Conservation (phyloP, 1,139 yeast species). For the Suhomyces taliae region DNA sequence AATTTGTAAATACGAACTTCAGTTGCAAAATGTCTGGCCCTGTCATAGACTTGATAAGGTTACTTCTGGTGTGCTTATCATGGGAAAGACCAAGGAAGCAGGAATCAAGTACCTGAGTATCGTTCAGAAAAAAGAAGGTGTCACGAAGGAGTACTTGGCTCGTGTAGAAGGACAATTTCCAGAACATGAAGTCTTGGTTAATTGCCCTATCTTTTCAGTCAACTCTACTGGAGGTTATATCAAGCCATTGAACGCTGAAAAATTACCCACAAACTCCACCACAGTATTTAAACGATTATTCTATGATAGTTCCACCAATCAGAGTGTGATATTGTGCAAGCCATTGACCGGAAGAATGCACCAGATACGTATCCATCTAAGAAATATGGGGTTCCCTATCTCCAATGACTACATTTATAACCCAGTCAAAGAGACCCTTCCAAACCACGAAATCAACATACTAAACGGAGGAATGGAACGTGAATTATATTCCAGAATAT, state of each 20-base stretch:
- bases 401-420: constrained; percentile 65
- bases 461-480: constrained; percentile 29
- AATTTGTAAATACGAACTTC: constrained; percentile 45
- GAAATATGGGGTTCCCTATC: constrained; percentile 67
- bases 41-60: constrained; percentile 72
- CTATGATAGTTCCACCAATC: constrained; percentile 30
- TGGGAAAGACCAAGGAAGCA: constrained; percentile 50
- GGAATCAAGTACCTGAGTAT: constrained; percentile 46
- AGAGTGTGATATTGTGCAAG: constrained; percentile 60
- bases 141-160: constrained; percentile 57
- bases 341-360: constrained; percentile 79
- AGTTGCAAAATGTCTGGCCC: constrained; percentile 44
- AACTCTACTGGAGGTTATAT: constrained; percentile 39
- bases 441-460: constrained; percentile 17
- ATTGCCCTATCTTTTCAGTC: constrained; percentile 39
- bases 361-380: constrained; percentile 73
- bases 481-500: constrained; percentile 26
- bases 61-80: constrained; percentile 70
- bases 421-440: constrained; percentile 13
- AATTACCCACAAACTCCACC: constrained; percentile 31
- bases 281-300: constrained; percentile 32
- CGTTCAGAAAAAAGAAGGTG: constrained; percentile 39
- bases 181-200: constrained; percentile 19
- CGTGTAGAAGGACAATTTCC: constrained; percentile 61
- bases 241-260: constrained; percentile 29